Base-by-base conservation (phyloP, 352 stramenopile genomes). In the Globisporangium takayamanum region DNA sequence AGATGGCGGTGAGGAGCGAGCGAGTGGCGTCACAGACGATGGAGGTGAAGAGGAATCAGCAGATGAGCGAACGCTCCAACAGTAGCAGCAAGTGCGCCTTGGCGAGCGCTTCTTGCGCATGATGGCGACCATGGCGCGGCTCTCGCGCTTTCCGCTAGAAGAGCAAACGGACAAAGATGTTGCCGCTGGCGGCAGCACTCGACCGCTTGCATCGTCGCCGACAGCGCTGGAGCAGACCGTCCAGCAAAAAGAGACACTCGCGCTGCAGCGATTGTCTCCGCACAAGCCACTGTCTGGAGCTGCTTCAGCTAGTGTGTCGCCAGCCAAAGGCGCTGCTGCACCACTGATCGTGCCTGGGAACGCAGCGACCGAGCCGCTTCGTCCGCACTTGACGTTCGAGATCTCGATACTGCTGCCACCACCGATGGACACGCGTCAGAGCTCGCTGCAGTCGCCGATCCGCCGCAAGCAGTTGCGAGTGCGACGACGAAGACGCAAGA, bases 401-500 rank as follows among this genome's bases (percentile, higher is more conserved):
- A 83, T 89, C 36, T 80, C 71, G 46, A 80, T 83, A 73, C 41
- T 89, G 26, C 67, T 88, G 18, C 78, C 78, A 12, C 46, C 59
- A 10, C 76, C 78, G 3, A 59, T 87, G 12, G 72, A 86, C 53
- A 67, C 62, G 14, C 65, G 76, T 12, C 76, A 89, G 59, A 81
- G 67, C 44, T 55, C 67, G 41, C 53, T 89, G 42, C 68, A 72
- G 6, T 89, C 76, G 30, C 74, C 74, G 16, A 79, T 89, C 50
- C 65, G 63, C 5, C 61, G 78, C 3, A 69, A 74, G 52, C 65
- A 68, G 47, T 59, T 79, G 14, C 62, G 67, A 10, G 70, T 66
- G 44, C 53, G 63, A 2, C 26, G 75, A 26, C 55, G 69, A 25
- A 56, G 69, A 42, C 53, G 66, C n/a, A 53, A 56, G 20, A 58